A percentile compares a stretch with the other conserved stretches of the same genome.
Conservation (phyloP, 2,329 filamentous ascomycete genomes). For the Fusarium graminum region DNA sequence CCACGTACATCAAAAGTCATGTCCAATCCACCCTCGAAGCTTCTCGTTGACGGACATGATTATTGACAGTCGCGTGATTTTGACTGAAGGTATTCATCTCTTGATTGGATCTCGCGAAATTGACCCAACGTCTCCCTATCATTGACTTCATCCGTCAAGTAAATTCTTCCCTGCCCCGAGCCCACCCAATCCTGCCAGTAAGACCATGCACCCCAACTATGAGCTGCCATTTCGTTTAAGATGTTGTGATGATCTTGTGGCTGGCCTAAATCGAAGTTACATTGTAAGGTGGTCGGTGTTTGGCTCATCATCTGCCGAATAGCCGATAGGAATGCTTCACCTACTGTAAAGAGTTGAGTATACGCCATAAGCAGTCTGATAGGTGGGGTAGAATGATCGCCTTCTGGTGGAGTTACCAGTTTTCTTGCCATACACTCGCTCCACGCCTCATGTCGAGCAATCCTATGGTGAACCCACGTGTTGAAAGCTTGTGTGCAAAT, state of each 20-base stretch:
- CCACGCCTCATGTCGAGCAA: neutral
- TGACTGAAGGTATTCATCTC: neutral
- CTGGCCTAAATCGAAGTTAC: slow-evolving; percentile 9
- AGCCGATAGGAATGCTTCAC: neutral
- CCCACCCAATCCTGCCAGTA: neutral
- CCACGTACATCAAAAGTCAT: too few relatives aligned
- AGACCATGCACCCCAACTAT: neutral
- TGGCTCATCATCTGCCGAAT: neutral
- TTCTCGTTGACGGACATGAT: neutral
- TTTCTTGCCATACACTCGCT: neutral
- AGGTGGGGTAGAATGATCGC: too few relatives aligned
- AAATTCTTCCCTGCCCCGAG: neutral
- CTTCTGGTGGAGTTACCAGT: accelerated
- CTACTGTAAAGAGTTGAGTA: neutral
- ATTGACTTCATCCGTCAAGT: neutral
- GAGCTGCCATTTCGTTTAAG: neutral
- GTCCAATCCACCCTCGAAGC: too few relatives aligned
- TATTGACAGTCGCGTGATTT: neutral
- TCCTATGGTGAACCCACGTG: accelerated
- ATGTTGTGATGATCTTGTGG: neutral
- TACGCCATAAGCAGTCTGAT: neutral
- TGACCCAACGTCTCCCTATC: neutral
- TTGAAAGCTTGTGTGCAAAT: slow-evolving; percentile 1
- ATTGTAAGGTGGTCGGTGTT: neutral
- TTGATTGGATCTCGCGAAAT: neutral